Evolutionary conservation across 2,329 filamentous ascomycete species (phyloP), one percentile per base, ranked within the genome.

Genomic region (Phyllosticta citribraziliensis): DNA sequence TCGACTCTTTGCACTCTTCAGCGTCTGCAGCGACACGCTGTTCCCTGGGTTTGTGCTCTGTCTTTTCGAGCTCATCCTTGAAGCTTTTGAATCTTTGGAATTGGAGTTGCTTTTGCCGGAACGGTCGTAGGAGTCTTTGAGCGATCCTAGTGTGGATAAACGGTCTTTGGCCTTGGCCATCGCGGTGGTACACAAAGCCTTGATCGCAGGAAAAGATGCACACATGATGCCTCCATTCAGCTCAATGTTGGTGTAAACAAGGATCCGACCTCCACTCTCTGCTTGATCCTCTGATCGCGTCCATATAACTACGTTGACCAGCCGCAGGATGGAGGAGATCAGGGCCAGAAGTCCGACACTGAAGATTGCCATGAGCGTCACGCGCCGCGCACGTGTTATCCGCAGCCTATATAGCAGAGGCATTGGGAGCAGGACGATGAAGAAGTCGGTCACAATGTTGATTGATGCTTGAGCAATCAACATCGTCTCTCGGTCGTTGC

Each of bases 301-400:
- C 72, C 72, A 74, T 3, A 73, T 64, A 27, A 67, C 66, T 68
- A 73, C 70, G 19, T 72, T 71, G 68, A 69, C 73, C 67, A 73
- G 69, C 35, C 72, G 69, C 22, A 73, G 68, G 19, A 71, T 71
- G 5, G 68, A 71, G 2, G 72, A 71, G 2, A 72, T 63, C 17
- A 73, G 72, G 20, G 71, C 71, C 63, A 74, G 66, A 60, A 73
- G 65, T 25, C 72, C 71, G 17, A 73, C 65, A 2, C 67, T 68
- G 64, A 74, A 73, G 55, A 73, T 71, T 11, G 67, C 70, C 9
- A 73, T 66, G n/a, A 86, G 74, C 0, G 80, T 81, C 14, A 80
- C 67, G 59, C 82, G 82, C 60, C 82, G 79, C 2, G 73, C 73
- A 3, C 67, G 68, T 0, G 80, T 78, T 6, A 82, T 79, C 60